Evolutionary conservation across 2,329 filamentous ascomycete genomes (phyloP).

Genomic region (Pyricularia pennisetigena): DNA sequence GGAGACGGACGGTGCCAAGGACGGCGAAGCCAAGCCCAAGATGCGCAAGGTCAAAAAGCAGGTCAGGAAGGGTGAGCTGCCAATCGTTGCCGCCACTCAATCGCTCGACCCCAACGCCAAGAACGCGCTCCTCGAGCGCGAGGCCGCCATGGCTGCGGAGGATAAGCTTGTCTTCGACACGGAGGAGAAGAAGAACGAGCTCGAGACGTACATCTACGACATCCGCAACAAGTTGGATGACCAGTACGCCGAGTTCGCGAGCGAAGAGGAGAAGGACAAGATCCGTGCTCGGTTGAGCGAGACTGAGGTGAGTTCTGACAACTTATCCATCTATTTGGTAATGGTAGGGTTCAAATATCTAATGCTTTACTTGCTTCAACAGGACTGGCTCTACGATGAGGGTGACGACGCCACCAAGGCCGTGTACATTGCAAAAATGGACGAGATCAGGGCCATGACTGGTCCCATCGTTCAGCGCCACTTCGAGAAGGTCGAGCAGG

Average conservation of each 20-base stretch:
- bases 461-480: conserved; percentile 90
- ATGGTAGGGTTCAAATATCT: background rate
- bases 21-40: conserved; percentile 55
- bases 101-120: conserved; percentile 64
- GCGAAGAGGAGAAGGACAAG: conserved; percentile 80
- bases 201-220: conserved; percentile 96
- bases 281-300: conserved; percentile 74
- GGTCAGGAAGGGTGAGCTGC: conserved; percentile 91
- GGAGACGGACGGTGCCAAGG: conserved; percentile 66
- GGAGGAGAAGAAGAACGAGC: conserved; percentile 99
- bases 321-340: conserved; percentile 2
- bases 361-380: background rate
- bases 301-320: conserved; percentile 60
- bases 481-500: conserved; percentile 86
- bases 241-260: conserved; percentile 79
- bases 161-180: conserved; percentile 98
- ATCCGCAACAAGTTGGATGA: conserved; percentile 92
- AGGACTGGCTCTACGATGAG: conserved; percentile 99
- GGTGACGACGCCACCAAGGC: conserved; percentile 92
- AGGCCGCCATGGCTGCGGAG: conserved; percentile 88
- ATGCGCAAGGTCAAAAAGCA: conserved; percentile 99
- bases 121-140: conserved; percentile 65
- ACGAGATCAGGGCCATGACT: conserved; percentile 84
- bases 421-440: conserved; percentile 88
- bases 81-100: conserved; percentile 73